Evolutionary conservation across 2,329 filamentous ascomycete species (phyloP).

Genomic region (Botrytis fragariae): DNA sequence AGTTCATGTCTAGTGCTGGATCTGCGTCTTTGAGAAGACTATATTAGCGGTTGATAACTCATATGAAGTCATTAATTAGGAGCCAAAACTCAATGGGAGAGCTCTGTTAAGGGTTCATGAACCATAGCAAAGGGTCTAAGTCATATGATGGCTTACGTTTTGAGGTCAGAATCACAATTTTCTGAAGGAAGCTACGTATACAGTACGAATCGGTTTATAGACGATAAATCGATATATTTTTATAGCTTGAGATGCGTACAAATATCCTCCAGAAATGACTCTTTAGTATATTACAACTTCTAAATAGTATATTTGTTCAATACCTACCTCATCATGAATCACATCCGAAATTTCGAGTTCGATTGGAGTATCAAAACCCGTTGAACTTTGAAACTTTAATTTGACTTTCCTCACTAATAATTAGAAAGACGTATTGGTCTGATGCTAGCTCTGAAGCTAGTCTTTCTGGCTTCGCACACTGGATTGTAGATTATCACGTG

Average conservation of each 20-base stretch:
- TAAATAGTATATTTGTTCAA: neutral
- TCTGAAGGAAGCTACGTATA: neutral
- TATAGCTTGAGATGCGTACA: neutral
- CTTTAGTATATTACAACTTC: neutral
- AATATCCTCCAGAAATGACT: neutral
- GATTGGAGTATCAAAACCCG: neutral
- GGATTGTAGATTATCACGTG: no score
- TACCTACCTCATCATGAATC: neutral
- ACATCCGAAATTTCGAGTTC: neutral
- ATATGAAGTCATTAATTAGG: neutral
- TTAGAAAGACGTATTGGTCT: neutral
- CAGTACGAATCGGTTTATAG: neutral
- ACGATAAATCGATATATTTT: neutral
- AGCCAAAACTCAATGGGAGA: neutral
- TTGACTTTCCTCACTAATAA: rapidly evolving
- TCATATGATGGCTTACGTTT: neutral
- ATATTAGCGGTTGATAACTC: neutral
- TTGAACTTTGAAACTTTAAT: neutral
- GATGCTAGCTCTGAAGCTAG: neutral
- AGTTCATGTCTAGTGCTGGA: neutral
- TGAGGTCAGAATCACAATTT: neutral
- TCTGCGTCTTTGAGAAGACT: neutral
- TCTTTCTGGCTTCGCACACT: neutral
- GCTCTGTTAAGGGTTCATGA: neutral
- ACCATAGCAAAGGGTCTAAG: neutral